phyloP scores from a whole-genome alignment of 2,329 filamentous ascomycete species.

The Apiospora sp. region DNA sequence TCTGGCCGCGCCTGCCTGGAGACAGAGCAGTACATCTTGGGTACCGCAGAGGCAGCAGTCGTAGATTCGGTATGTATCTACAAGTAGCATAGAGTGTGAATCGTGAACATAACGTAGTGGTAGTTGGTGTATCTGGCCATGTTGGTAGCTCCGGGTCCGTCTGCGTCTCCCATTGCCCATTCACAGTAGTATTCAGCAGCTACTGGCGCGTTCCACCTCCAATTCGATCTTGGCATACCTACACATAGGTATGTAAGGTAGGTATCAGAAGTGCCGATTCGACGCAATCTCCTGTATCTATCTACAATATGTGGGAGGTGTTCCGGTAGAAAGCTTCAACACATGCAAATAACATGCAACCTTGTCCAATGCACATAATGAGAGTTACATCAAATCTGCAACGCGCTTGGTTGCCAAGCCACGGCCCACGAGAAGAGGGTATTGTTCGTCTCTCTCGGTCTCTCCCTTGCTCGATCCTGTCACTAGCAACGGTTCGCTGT shows the following conservation, averaged over 20 bases:
- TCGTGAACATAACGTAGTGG: background rate
- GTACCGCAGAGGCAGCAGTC: background rate
- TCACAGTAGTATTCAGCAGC: background rate
- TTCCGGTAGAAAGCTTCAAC: background rate
- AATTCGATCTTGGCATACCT: slow-evolving; percentile 3
- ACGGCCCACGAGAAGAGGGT: background rate
- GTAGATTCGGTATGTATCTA: background rate
- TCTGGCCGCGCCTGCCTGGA: background rate
- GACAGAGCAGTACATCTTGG: background rate
- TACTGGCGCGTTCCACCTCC: slow-evolving; percentile 3
- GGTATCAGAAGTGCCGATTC: slow-evolving; percentile 4
- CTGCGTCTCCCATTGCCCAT: slow-evolving; percentile 11
- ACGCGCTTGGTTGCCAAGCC: background rate
- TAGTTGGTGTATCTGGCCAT: background rate
- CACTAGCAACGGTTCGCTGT: background rate
- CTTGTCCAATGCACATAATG: background rate
- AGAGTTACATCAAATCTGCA: slow-evolving; percentile 22
- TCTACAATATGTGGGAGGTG: background rate
- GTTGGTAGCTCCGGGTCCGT: slow-evolving; percentile 4
- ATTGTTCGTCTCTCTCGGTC: background rate
- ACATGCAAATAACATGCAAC: slow-evolving; percentile 9
- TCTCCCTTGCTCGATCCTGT: background rate
- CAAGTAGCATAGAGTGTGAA: background rate
- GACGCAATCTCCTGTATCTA: slow-evolving; percentile 5
- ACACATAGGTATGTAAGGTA: background rate